Conservation (phyloP, 2,329 filamentous ascomycete genomes). For the Didymella pomorum region DNA sequence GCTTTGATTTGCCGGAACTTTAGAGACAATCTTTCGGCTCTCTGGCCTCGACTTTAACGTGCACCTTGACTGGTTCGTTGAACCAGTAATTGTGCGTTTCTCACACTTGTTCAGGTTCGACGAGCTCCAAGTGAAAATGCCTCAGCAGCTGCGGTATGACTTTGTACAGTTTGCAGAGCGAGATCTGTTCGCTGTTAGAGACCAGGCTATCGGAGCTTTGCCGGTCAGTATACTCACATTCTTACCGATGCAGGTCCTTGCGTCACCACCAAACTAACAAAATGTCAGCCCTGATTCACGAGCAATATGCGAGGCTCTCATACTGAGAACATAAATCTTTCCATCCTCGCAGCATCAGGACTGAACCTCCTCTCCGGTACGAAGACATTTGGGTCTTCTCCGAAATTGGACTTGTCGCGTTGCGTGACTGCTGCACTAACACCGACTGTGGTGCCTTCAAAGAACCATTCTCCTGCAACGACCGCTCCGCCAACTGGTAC, state of each 20-base stretch:
- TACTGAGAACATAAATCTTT: background rate
- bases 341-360: background rate
- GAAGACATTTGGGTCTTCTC: background rate
- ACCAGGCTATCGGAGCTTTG: no score
- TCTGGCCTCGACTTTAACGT: background rate
- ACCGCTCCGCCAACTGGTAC: background rate
- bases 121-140: background rate
- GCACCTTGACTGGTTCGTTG: background rate
- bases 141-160: background rate
- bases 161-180: background rate
- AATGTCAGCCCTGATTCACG: background rate
- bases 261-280: background rate
- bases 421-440: background rate
- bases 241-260: background rate
- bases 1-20: background rate
- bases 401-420: background rate
- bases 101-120: background rate
- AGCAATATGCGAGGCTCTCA: background rate
- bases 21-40: background rate
- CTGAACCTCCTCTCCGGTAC: background rate
- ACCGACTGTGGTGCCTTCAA: background rate
- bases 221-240: background rate
- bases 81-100: conserved; percentile 3
- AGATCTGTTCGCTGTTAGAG: background rate
- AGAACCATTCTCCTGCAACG: background rate